phyloP scores from a whole-genome alignment of 1,139 yeast genomes.

The Saccharomyces pastorianus region DNA sequence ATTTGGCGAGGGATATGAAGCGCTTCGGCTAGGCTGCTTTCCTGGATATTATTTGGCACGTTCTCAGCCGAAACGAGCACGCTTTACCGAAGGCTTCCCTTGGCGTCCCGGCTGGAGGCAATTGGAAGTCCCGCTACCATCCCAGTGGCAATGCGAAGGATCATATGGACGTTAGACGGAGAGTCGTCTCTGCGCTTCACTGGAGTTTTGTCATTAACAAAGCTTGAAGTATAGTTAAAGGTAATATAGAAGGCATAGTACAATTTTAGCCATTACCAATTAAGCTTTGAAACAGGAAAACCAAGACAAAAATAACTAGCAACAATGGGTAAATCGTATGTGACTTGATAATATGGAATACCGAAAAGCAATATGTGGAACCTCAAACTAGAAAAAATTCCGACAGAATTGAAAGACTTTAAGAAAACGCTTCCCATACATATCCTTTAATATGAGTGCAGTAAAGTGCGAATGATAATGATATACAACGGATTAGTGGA shows the following conservation, averaged over 20 bases:
- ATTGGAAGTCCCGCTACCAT: no score
- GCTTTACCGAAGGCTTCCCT: neutral
- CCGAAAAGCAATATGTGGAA: neutral
- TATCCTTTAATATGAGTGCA: no score
- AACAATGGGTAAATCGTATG: slow-evolving; percentile 37
- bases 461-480: no score
- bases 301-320: slow-evolving; percentile 29
- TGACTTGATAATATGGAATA: slow-evolving; percentile 4
- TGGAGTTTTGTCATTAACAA: neutral
- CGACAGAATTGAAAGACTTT: no score
- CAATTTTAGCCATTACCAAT: no score
- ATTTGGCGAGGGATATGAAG: no score
- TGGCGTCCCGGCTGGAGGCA: neutral
- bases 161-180: neutral
- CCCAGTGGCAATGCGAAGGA: neutral
- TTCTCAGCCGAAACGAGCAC: neutral
- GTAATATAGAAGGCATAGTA: neutral
- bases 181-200: neutral
- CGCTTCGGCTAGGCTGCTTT: no score
- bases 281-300: neutral
- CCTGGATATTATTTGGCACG: no score
- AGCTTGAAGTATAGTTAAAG: neutral
- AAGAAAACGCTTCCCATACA: no score
- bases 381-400: neutral
- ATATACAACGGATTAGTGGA: no score